phyloP scores from a whole-genome alignment of 2,329 filamentous ascomycete species.

The Thelonectria olida region DNA sequence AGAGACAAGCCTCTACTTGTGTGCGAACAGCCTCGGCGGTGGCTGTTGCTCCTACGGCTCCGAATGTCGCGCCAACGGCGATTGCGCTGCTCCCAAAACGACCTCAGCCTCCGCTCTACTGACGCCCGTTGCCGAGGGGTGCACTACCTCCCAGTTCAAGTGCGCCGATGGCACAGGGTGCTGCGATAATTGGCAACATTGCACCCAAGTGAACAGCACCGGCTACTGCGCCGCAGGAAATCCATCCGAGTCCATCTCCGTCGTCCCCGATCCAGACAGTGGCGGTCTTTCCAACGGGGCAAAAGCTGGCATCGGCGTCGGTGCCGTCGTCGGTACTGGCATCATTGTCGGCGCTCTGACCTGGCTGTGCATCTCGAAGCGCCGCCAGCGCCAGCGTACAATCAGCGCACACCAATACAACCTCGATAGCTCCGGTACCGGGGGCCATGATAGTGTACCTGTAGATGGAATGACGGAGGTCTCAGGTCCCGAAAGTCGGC shows the following conservation, averaged over 20 bases:
- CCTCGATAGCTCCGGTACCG: slow-evolving; percentile 29
- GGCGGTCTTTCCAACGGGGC: slow-evolving; percentile 56
- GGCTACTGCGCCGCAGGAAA: slow-evolving; percentile 52
- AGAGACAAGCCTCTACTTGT: slow-evolving; percentile 54
- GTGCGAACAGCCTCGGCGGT: slow-evolving; percentile 54
- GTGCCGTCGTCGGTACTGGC: slow-evolving; percentile 55
- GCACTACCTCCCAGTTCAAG: slow-evolving; percentile 54
- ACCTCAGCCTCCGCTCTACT: slow-evolving; percentile 40
- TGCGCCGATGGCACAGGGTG: slow-evolving; percentile 60
- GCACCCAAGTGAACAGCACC: slow-evolving; percentile 48
- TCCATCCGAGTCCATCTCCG: slow-evolving; percentile 44
- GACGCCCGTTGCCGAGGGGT: slow-evolving; percentile 51
- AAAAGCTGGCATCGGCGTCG: slow-evolving; percentile 66
- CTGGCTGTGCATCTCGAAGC: slow-evolving; percentile 58
- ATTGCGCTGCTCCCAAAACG: slow-evolving; percentile 47
- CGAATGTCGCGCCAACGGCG: slow-evolving; percentile 49
- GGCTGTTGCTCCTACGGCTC: slow-evolving; percentile 60
- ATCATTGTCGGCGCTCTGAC: slow-evolving; percentile 53
- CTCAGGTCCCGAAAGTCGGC: slow-evolving; percentile 36
- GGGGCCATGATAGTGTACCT: slow-evolving; percentile 15
- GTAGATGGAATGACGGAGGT: slow-evolving; percentile 47
- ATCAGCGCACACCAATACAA: slow-evolving; percentile 17
- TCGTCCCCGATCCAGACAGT: slow-evolving; percentile 39
- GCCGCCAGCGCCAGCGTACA: slow-evolving; percentile 43
- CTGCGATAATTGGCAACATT: slow-evolving; percentile 56